Conservation (phyloP, 768 basidiomycete genomes). For the Tricholoma sp. region DNA sequence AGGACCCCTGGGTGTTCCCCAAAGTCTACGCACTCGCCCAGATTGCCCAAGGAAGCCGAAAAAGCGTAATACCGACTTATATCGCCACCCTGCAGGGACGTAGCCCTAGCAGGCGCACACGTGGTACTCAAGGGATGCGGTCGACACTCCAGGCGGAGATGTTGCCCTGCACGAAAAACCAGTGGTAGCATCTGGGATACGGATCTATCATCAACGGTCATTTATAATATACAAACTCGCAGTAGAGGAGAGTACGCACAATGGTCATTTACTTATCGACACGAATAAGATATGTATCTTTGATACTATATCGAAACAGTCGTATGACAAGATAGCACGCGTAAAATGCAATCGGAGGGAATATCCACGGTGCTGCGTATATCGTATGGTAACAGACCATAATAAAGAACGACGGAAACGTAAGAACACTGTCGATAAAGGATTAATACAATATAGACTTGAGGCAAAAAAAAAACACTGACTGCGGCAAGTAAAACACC, state of each 20-base stretch:
- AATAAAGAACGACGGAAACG: slow-evolving; percentile 59
- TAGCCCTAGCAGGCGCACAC: slow-evolving; percentile 46
- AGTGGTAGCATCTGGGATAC: slow-evolving; percentile 49
- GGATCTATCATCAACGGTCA: slow-evolving; percentile 37
- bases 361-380: slow-evolving; percentile 81
- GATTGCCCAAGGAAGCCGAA: not conserved
- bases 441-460: not conserved
- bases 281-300: slow-evolving; percentile 66
- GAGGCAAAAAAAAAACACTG: slow-evolving; percentile 24
- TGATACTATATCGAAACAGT: slow-evolving; percentile 64
- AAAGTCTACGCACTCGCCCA: not conserved
- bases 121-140: slow-evolving; percentile 77
- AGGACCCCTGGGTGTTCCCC: slow-evolving; percentile 31
- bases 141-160: too few species aligned
- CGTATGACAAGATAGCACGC: slow-evolving; percentile 71
- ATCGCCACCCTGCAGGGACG: slow-evolving; percentile 13
- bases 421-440: slow-evolving; percentile 36
- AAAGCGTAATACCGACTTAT: slow-evolving; percentile 1
- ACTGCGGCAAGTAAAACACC: slow-evolving; percentile 74
- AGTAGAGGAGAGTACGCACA: slow-evolving; percentile 35
- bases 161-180: slow-evolving; percentile 80
- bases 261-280: slow-evolving; percentile 66
- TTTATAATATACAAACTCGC: slow-evolving; percentile 29
- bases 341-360: slow-evolving; percentile 75
- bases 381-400: slow-evolving; percentile 81